A percentile compares a stretch with the other conserved stretches of the same genome.
Evolutionary conservation across 768 basidiomycete genomes (phyloP).

Genomic region (Mycena kentingensis): DNA sequence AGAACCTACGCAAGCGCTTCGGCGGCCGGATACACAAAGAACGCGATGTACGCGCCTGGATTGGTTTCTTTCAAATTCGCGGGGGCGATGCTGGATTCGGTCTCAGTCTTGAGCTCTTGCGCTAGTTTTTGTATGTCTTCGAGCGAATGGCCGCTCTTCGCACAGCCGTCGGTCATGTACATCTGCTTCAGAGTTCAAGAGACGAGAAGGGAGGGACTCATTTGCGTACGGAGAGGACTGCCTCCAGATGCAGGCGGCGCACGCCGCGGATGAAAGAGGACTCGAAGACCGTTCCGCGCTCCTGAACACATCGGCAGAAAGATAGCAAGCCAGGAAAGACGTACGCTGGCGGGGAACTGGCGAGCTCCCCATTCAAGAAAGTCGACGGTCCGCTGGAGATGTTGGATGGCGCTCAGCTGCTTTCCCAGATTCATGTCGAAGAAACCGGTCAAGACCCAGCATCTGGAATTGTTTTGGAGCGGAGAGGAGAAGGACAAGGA

Average conservation of each 20-base stretch:
- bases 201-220: neutral
- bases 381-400: neutral
- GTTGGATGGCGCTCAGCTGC: neutral
- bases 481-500: neutral
- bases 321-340: neutral
- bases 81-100: neutral
- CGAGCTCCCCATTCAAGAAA: neutral
- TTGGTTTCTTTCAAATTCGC: neutral
- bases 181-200: neutral
- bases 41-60: neutral
- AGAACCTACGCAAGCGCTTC: neutral
- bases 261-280: neutral
- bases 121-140: neutral
- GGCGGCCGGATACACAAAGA: neutral
- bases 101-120: neutral
- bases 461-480: too few species aligned
- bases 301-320: neutral
- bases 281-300: neutral
- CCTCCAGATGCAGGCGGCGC: neutral
- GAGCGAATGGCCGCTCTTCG: neutral
- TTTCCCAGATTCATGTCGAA: neutral
- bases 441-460: neutral
- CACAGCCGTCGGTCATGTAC: neutral
- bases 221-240: neutral
- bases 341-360: neutral